phyloP scores from a whole-genome alignment of 352 stramenopile species.

The Aphanomyces euteiches region DNA sequence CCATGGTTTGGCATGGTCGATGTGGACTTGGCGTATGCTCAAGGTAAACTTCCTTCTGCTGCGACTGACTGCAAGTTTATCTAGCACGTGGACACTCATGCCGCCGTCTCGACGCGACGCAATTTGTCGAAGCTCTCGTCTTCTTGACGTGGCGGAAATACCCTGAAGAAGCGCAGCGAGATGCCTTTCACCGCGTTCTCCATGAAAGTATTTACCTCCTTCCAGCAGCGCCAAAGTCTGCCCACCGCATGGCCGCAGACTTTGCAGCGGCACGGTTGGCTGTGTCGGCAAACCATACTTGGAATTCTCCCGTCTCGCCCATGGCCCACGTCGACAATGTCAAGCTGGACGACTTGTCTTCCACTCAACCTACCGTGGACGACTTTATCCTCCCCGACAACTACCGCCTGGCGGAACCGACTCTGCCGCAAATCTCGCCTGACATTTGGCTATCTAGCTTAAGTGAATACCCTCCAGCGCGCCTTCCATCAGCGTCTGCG shows the following conservation, averaged over 20 bases:
- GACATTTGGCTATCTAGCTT: no score
- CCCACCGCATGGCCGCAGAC: constrained; percentile 10
- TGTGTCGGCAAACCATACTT: constrained; percentile 7
- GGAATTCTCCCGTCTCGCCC: no score
- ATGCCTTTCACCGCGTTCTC: constrained; percentile 17
- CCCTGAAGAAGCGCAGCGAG: constrained; percentile 21
- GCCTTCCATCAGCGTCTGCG: no score
- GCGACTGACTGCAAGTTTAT: neutral
- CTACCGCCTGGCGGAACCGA: no score
- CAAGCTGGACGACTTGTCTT: no score
- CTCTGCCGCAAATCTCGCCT: no score
- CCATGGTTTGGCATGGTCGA: constrained; percentile 26
- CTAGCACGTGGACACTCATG: constrained; percentile 20
- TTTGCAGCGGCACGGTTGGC: constrained; percentile 15
- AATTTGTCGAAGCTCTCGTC: constrained; percentile 26
- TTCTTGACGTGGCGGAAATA: constrained; percentile 27
- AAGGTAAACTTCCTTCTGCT: constrained; percentile 5
- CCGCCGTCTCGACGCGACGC: neutral
- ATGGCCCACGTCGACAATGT: no score
- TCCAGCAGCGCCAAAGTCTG: constrained; percentile 11
- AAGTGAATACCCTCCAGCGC: no score
- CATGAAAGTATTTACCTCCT: constrained; percentile 27
- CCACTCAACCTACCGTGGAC: no score
- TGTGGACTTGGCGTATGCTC: constrained; percentile 24
- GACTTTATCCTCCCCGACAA: no score